Percentiles rank a stretch among this genome's conserved stretches.
phyloP scores from a whole-genome alignment of 768 basidiomycete genomes.

The Guyanaporus albipodus region DNA sequence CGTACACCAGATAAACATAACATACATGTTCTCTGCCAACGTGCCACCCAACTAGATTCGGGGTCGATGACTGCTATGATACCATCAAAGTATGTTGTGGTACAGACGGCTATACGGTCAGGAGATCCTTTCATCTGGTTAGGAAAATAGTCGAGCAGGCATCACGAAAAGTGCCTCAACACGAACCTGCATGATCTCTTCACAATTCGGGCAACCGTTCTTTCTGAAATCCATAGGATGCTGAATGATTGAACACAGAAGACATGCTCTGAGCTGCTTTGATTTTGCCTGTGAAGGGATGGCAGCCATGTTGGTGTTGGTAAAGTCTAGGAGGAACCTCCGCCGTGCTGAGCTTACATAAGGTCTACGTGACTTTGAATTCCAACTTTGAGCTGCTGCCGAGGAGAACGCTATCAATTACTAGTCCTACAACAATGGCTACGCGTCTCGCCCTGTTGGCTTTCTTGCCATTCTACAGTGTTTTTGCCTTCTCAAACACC shows the following conservation, averaged over 20 bases:
- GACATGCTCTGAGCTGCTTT: constrained; percentile 82
- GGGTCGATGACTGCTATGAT: constrained; percentile 84
- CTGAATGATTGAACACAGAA: constrained; percentile 91
- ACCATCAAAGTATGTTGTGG: constrained; percentile 91
- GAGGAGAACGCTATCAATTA: too few relatives aligned
- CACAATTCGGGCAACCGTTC: constrained; percentile 94
- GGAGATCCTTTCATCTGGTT: constrained; percentile 80
- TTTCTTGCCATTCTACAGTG: constrained; percentile 39
- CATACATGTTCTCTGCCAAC: constrained; percentile 93
- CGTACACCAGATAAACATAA: constrained; percentile 12
- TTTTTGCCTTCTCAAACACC: constrained; percentile 58
- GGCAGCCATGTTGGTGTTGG: constrained; percentile 28
- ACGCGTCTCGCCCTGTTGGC: constrained; percentile 40
- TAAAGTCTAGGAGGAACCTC: background rate
- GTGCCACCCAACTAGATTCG: constrained; percentile 89
- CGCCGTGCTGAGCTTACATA: too few relatives aligned
- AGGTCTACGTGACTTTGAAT: background rate
- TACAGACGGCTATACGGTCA: constrained; percentile 82
- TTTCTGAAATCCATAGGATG: constrained; percentile 78
- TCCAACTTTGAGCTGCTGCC: too few relatives aligned
- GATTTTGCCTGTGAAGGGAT: constrained; percentile 62
- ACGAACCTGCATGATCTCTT: constrained; percentile 86
- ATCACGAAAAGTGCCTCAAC: background rate
- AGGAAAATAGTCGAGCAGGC: background rate
- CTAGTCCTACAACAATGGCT: constrained; percentile 40